Base-by-base conservation (phyloP, 805 yeast genomes). In the Saccharomycopsis amapae region DNA sequence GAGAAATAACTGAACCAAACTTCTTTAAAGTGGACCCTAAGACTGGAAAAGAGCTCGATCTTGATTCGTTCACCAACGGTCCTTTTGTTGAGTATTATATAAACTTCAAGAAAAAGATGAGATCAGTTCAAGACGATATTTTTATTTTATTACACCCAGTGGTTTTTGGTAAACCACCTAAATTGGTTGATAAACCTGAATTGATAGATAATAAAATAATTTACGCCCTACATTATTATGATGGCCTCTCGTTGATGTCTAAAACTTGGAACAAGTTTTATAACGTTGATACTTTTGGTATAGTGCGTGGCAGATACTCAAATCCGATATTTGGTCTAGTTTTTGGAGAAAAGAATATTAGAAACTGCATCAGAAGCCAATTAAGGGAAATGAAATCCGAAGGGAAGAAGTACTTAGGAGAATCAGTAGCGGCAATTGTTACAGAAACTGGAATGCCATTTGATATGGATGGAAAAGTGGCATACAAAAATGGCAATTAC, bases 371-470 rank as follows among this genome's bases (percentile, higher is more conserved):
- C 40, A 69, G 73, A 44, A 72, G 66, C 40, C 97, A 90, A 63
- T 66, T 90, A 47, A 55, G 60, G n/a, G 81, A 74, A 48, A 73
- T 90, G 66, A 73, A 71, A 44, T 57, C 60, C 18, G 97, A 93
- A 58, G 78, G 87, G 3, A 59, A 64, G 4, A 71, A 70, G 3
- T 60, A 73, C 25, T 62, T 89, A 31, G 97, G 97, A 2, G 48
- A 54, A 1, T 42, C 61, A 7, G 69, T 87, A 7, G 96, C 97
- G 0, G 73, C 83, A 7, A 64, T 90, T 19, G 79, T 93, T 72
- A 77, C 95, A 1, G 98, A 90, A 62, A 88, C 90, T n/a, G 98
- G 98, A 4, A 86, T 90, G 81, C 97, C 98, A 2, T 86, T 82
- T 61, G 96, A 93, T 61, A 85, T 90, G 96, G 89, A 90, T 62